Percentiles rank a stretch among this genome's conserved stretches.
These are phyloP conservation scores for Carpinus fangiana DNA, from an alignment of 306 rosid genomes.

Conservation along the genomic window DNA sequence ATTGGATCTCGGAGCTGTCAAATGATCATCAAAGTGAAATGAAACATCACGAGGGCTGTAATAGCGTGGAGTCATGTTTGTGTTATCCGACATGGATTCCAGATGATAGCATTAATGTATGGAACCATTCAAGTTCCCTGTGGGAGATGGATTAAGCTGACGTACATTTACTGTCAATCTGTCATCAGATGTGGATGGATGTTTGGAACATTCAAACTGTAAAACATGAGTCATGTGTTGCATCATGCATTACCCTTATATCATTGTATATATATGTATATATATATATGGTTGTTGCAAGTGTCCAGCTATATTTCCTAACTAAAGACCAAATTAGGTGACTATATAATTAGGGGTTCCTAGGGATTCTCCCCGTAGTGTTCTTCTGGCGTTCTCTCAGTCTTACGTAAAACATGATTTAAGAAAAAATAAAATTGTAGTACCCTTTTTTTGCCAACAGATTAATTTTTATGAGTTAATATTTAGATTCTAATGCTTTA, in stretches of 20 bases:
- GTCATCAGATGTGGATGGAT: slow-evolving; percentile 3
- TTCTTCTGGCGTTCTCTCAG: too few relatives aligned
- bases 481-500: too few relatives aligned
- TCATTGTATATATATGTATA: not conserved
- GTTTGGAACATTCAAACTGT: slow-evolving; percentile 11
- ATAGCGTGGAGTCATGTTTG: slow-evolving; percentile 24
- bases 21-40: slow-evolving; percentile 37
- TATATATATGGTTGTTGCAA: not conserved
- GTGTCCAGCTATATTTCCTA: too few relatives aligned
- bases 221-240: not conserved
- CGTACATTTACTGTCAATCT: not conserved
- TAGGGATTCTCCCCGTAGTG: too few relatives aligned
- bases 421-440: too few relatives aligned
- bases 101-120: slow-evolving; percentile 33
- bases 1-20: slow-evolving; percentile 54
- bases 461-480: too few relatives aligned
- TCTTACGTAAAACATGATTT: too few relatives aligned
- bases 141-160: slow-evolving; percentile 53
- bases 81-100: slow-evolving; percentile 26
- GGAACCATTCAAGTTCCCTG: slow-evolving; percentile 50
- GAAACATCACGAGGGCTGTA: slow-evolving; percentile 34
- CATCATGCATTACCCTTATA: not conserved
- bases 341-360: too few relatives aligned
- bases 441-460: too few relatives aligned
- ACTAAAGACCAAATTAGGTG: too few relatives aligned